Evolutionary conservation across 345 rosid species (phyloP).

Genomic region (Chamaenerion angustifolium): DNA sequence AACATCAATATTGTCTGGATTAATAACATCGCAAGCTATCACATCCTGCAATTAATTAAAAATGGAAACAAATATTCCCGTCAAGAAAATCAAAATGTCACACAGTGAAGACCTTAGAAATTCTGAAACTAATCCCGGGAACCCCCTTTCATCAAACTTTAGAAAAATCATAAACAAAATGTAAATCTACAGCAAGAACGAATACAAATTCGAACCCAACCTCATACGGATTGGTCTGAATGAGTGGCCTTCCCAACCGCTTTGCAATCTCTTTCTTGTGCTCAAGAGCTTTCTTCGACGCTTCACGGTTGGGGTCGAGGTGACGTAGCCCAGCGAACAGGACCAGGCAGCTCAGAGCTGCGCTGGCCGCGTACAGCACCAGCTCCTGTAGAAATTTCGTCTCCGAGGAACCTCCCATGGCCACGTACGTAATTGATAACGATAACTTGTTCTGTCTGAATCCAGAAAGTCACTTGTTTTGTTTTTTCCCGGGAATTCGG

Average conservation of each 20-base stretch:
- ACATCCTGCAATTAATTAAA: constrained; percentile 46
- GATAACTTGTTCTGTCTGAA: no score
- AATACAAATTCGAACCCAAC: constrained; percentile 10
- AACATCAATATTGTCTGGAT: constrained; percentile 87
- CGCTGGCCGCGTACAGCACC: constrained; percentile 87
- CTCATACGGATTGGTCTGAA: constrained; percentile 87
- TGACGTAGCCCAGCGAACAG: constrained; percentile 74
- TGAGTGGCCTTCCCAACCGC: constrained; percentile 81
- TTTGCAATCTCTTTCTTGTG: constrained; percentile 87
- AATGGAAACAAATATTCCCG: background rate
- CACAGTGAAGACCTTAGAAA: no score
- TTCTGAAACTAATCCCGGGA: no score
- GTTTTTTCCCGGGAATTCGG: no score
- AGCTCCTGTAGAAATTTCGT: constrained; percentile 71
- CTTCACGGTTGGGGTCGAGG: constrained; percentile 87
- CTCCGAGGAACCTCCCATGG: constrained; percentile 42
- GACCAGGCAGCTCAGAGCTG: constrained; percentile 81
- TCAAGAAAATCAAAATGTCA: no score
- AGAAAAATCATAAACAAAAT: no score
- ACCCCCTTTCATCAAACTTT: no score
- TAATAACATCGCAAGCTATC: constrained; percentile 90
- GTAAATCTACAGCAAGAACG: no score
- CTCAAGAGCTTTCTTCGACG: constrained; percentile 79
- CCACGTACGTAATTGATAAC: background rate
- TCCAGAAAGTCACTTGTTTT: no score